Evolutionary conservation across 371 early-diverging fungal species (phyloP), one percentile per base, ranked within the genome.

Genomic region (Lichtheimia hyalospora): DNA sequence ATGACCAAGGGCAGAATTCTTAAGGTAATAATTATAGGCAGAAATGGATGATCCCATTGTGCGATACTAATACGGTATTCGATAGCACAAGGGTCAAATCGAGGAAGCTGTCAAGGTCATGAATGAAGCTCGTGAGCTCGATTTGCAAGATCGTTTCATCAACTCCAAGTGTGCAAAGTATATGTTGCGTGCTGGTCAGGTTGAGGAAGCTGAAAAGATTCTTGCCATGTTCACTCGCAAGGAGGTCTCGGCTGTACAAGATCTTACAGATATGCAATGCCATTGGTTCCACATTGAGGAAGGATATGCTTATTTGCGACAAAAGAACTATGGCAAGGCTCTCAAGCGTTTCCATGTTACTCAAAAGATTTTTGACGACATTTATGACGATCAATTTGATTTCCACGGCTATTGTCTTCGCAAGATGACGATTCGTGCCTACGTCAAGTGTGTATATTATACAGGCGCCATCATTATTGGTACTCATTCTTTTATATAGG

Each of bases 131-230:
- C 89, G 97, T 54, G 88, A 92, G 63, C 63, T 94, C 61, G 97
- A 98, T 75, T 78, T 95, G 51, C 93, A 93, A 74, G 99, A 98
- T 79, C 86, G 99, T 16, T 96, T 90, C 67, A 83, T 97, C 77
- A 98, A 97, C 81, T 88, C 95, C 27, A 97, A 96, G 73, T 90
- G 92, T 64, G 85, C 92, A 39, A 97, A 97, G 73, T 98, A 98
- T 75, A 87, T 94, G 91, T 75, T 97, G 28, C 88, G 95, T 61
- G 86, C 88, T 52, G 87, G 89, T 63, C 66, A 90, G 34, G 71
- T 94, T 23, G 87, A 81, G 3, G 87, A 90, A 62, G 98, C 98
- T 2, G 93, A 96, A 64, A 84, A 87, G 64, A 91, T 86, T 3
- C 85, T 94, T 39, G 77, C 84, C 15, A 60, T 95, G 56, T 97